Base-by-base conservation (phyloP, 1,284 basidiomycete species). In the Bjerkandera adusta region DNA sequence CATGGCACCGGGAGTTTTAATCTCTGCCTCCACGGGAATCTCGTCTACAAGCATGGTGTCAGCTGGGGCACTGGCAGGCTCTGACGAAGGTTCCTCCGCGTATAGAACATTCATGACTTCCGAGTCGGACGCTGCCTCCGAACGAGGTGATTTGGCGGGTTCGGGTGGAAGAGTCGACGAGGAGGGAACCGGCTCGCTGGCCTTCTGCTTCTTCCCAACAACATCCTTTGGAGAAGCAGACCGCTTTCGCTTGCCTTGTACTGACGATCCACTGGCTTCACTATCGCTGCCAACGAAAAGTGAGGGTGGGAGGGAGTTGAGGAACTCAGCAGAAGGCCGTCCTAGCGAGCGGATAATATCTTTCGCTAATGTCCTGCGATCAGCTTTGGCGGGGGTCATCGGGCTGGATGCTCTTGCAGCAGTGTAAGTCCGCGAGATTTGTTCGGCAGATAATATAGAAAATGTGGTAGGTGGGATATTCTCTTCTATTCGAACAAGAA, bases 301-400 rank as follows among this genome's bases (percentile, higher is more conserved):
- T 21, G 30, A 21, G n/a, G 15, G 15, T 25, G 25, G 22, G 21
- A 49, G 37, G 20, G 48, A 48, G 3, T 41, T 38, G 3, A 50
- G 42, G n/a, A 45, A 46, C 5, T 45, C 36, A 2, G 45, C 49
- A n/a, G 36, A 40, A 8, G 57, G 53, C 45, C 58, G 60, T 7
- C 68, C 65, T 4, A 76, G 57, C 7, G 72, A 68, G 4, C 65
- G 66, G 12, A 76, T 48, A 20, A 76, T 62, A 50, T 76, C 74
- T 30, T 59, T 65, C 12, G 73, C 75, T 16, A 76, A 59, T 27
- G 67, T 69, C 15, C 55, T 60, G 48, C 57, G 68, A 43, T 71
- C 63, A 3, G 67, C 69, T 21, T 68, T 60, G 25, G 60, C 61
- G 3, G 72, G 70, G 1, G n/a, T n/a, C n/a, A n/a, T n/a, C n/a